phyloP scores from a whole-genome alignment of 2,329 filamentous ascomycete species.

The Colletotrichum shisoi region DNA sequence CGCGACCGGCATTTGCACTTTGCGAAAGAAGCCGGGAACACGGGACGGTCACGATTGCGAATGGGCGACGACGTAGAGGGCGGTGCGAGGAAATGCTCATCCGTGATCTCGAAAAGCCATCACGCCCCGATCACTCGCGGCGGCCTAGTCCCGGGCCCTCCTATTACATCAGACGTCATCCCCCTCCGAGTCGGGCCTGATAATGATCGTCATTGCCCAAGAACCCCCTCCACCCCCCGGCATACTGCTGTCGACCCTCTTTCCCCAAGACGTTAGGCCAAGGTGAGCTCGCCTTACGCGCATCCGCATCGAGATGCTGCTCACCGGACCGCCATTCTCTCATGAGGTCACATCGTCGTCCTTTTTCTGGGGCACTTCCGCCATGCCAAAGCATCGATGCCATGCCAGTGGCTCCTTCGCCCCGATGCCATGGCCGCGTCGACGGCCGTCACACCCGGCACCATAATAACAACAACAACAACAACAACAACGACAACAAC shows the following conservation, averaged over 20 bases:
- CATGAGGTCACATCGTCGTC: constrained; percentile 4
- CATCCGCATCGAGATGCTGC: constrained; percentile 35
- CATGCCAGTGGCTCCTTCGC: constrained; percentile 16
- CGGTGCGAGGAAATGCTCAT: constrained; percentile 20
- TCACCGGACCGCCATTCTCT: constrained; percentile 26
- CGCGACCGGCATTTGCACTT: constrained; percentile 23
- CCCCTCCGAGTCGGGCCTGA: constrained; percentile 27
- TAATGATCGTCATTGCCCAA: constrained; percentile 32
- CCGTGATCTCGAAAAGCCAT: constrained; percentile 33
- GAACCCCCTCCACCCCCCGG: constrained; percentile 23
- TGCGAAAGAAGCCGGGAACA: background rate
- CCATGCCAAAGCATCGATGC: constrained; percentile 25
- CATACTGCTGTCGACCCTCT: constrained; percentile 10
- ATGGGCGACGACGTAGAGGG: constrained; percentile 30
- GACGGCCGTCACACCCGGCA: constrained; percentile 13
- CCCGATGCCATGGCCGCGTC: constrained; percentile 31
- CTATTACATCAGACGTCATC: constrained; percentile 37
- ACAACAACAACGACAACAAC: constrained; percentile 3
- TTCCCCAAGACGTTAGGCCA: constrained; percentile 1
- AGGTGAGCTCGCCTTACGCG: constrained; percentile 5
- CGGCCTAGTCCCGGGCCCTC: constrained; percentile 28
- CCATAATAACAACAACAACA: constrained; percentile 5
- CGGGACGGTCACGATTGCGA: constrained; percentile 20
- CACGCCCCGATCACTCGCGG: constrained; percentile 35
- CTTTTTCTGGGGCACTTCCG: constrained; percentile 27